Conservation (phyloP, 2,329 filamentous ascomycete genomes). For the Neurospora sp. region DNA sequence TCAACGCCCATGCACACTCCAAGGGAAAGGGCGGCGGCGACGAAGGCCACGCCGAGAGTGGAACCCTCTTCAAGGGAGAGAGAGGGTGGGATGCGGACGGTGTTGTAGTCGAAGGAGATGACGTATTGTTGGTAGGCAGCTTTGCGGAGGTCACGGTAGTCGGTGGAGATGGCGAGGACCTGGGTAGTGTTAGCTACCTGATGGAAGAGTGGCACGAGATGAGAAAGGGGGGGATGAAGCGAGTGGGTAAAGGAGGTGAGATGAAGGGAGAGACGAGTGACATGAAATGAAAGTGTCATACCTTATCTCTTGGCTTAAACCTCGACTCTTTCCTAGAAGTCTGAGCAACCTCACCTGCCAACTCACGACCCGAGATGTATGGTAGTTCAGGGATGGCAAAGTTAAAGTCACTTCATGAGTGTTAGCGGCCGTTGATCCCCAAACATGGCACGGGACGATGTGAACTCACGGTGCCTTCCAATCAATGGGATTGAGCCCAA, state of each 20-base stretch:
- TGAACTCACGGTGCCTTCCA: conserved; percentile 58
- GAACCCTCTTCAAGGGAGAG: conserved; percentile 46
- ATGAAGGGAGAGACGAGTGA: too few species aligned
- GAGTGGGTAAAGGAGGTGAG: too few species aligned
- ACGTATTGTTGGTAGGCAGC: conserved; percentile 63
- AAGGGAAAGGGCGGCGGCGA: conserved; percentile 55
- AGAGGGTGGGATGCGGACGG: conserved; percentile 47
- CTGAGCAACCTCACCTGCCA: conserved; percentile 54
- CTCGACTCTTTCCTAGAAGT: conserved; percentile 32
- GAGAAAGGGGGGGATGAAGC: too few species aligned
- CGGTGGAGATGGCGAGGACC: conserved; percentile 59
- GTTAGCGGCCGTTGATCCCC: not conserved
- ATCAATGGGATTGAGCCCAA: conserved; percentile 68
- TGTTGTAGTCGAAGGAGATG: conserved; percentile 54
- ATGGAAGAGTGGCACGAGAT: too few species aligned
- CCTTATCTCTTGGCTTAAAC: conserved; percentile 45
- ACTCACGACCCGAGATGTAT: conserved; percentile 59
- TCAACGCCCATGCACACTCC: conserved; percentile 62
- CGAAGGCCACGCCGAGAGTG: conserved; percentile 60
- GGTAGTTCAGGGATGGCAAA: conserved; percentile 60
- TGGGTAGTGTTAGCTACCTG: conserved; percentile 12
- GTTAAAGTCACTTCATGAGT: conserved; percentile 47
- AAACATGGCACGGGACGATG: not conserved
- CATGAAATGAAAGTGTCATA: conserved; percentile 17
- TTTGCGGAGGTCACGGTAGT: conserved; percentile 63